Conservation (phyloP, 1,284 basidiomycete species). For the Irpex rosettiformis region DNA sequence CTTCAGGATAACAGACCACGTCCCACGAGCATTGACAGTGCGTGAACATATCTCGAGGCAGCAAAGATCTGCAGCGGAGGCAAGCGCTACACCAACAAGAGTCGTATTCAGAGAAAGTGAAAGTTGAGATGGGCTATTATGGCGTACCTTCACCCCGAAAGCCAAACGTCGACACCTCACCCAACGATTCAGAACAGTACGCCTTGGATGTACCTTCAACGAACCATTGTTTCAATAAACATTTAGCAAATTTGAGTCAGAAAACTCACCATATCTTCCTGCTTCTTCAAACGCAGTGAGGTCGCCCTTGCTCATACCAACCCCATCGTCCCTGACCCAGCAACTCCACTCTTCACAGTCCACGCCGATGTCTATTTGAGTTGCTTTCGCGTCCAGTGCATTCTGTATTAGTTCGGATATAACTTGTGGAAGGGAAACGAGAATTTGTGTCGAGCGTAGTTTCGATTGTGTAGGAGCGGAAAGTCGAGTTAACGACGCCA, state of each 20-base stretch:
- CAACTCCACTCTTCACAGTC: slow-evolving; percentile 72
- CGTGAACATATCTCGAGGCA: slow-evolving; percentile 80
- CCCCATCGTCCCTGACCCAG: slow-evolving; percentile 82
- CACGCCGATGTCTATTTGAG: slow-evolving; percentile 59
- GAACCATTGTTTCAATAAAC: not conserved
- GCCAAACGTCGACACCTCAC: slow-evolving; percentile 67
- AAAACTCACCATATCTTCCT: slow-evolving; percentile 63
- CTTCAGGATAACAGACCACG: slow-evolving; percentile 75
- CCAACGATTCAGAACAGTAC: slow-evolving; percentile 47
- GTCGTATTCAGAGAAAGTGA: no score
- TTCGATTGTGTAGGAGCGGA: slow-evolving; percentile 52
- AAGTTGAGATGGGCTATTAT: no score
- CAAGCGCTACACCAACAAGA: slow-evolving; percentile 54
- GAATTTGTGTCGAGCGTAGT: slow-evolving; percentile 78
- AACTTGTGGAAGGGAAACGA: slow-evolving; percentile 77
- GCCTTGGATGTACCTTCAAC: slow-evolving; percentile 67
- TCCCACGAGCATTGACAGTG: slow-evolving; percentile 50
- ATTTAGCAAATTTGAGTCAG: not conserved
- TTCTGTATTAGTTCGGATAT: slow-evolving; percentile 86
- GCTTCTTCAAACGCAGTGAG: slow-evolving; percentile 52
- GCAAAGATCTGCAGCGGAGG: slow-evolving; percentile 74
- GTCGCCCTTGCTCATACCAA: slow-evolving; percentile 62
- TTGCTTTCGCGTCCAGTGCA: slow-evolving; percentile 68
- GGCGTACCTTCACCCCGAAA: slow-evolving; percentile 86
- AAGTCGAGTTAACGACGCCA: slow-evolving; percentile 32